Conservation (phyloP, 2,329 filamentous ascomycete species). For the Penicillium verrucosum region DNA sequence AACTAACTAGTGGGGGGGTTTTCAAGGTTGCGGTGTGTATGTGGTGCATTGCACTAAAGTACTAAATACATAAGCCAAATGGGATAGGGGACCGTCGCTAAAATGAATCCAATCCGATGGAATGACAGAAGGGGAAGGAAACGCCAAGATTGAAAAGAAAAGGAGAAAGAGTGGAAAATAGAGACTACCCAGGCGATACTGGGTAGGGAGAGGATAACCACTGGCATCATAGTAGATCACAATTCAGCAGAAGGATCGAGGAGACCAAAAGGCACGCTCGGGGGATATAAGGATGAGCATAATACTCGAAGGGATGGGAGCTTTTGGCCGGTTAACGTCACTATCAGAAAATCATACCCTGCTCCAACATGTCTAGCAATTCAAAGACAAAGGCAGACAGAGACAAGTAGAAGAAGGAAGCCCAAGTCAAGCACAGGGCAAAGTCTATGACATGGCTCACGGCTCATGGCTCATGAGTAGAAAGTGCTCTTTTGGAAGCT, state of each 20-base stretch:
- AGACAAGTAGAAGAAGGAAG: background rate
- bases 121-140: background rate
- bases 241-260: background rate
- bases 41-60: constrained; percentile 2
- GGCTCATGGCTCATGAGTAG: constrained; percentile 52
- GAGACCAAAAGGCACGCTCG: background rate
- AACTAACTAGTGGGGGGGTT: background rate
- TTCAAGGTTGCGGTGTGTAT: background rate
- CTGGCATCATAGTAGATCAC: background rate
- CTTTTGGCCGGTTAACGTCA: background rate
- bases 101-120: constrained; percentile 12
- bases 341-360: constrained; percentile 5
- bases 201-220: background rate
- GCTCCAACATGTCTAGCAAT: background rate
- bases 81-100: constrained; percentile 13
- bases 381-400: background rate
- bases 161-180: background rate
- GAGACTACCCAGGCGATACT: background rate
- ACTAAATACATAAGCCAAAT: constrained; percentile 19
- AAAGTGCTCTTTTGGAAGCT: constrained; percentile 70
- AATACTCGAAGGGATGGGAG: background rate
- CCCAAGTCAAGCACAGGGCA: background rate
- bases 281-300: constrained; percentile 5
- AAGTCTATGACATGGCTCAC: constrained; percentile 16
- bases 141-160: background rate